phyloP scores from a whole-genome alignment of 257 asterid species.

The Solanum sitiens region DNA sequence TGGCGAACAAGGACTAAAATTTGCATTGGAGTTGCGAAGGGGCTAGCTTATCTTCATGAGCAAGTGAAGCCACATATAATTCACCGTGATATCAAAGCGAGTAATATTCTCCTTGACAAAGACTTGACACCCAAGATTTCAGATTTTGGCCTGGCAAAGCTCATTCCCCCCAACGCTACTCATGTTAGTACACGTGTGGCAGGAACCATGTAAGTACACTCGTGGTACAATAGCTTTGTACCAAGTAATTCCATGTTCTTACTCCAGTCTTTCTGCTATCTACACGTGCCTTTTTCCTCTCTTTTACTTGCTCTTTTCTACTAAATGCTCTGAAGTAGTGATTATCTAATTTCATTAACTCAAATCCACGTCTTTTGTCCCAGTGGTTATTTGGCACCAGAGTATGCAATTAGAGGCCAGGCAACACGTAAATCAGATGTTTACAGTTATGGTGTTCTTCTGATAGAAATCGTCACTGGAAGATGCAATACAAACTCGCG shows the following conservation, averaged over 20 bases:
- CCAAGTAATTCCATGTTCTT: neutral
- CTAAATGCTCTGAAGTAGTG: neutral
- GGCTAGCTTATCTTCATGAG: slow-evolving; percentile 91
- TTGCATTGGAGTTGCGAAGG: slow-evolving; percentile 71
- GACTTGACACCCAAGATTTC: slow-evolving; percentile 83
- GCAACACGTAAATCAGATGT: slow-evolving; percentile 76
- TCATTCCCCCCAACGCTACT: slow-evolving; percentile 71
- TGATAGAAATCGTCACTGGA: slow-evolving; percentile 87
- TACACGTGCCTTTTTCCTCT: neutral
- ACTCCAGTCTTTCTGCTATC: neutral
- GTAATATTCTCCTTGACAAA: slow-evolving; percentile 84
- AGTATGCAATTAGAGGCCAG: slow-evolving; percentile 86
- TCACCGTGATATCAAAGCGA: slow-evolving; percentile 96
- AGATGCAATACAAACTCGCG: slow-evolving; percentile 79
- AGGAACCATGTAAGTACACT: slow-evolving; percentile 71
- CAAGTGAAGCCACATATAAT: slow-evolving; percentile 81
- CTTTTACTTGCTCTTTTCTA: neutral
- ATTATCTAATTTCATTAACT: neutral
- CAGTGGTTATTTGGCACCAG: slow-evolving; percentile 99
- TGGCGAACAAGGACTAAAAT: slow-evolving; percentile 64
- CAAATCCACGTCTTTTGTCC: slow-evolving; percentile 3
- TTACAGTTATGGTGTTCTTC: slow-evolving; percentile 92
- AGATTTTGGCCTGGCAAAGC: slow-evolving; percentile 95
- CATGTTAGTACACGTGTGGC: slow-evolving; percentile 97
- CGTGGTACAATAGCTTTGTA: neutral